Conservation (phyloP, 1,284 basidiomycete species). For the Heterobasidion parviporum region DNA sequence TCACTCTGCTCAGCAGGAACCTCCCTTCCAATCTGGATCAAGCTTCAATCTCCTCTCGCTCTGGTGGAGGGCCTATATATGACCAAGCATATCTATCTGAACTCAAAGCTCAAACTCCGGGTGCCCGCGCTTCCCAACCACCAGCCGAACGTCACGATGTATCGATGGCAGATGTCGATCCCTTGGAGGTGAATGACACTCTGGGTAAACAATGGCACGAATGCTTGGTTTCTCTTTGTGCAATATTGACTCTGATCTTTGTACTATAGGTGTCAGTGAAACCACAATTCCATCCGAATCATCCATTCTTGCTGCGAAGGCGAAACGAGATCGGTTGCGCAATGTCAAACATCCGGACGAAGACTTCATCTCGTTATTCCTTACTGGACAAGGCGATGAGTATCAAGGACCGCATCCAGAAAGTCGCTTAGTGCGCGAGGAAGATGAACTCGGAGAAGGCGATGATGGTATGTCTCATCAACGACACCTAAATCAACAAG, state of each 20-base stretch:
- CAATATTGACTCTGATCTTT: slow-evolving; percentile 2
- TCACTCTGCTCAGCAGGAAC: slow-evolving; percentile 14
- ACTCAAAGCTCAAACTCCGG: slow-evolving; percentile 75
- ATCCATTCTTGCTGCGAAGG: slow-evolving; percentile 71
- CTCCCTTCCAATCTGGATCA: slow-evolving; percentile 40
- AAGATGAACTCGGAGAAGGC: slow-evolving; percentile 88
- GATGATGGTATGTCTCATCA: slow-evolving; percentile 66
- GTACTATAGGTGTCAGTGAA: slow-evolving; percentile 19
- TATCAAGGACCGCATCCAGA: slow-evolving; percentile 81
- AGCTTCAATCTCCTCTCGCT: slow-evolving; percentile 38
- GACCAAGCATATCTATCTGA: slow-evolving; percentile 73
- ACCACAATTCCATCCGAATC: slow-evolving; percentile 68
- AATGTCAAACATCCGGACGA: slow-evolving; percentile 26
- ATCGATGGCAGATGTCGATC: slow-evolving; percentile 39
- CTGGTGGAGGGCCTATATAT: slow-evolving; percentile 51
- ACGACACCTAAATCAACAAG: slow-evolving; percentile 6
- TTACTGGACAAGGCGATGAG: slow-evolving; percentile 44
- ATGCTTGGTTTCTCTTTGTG: background rate
- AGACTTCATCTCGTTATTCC: slow-evolving; percentile 80
- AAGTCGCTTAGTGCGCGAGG: slow-evolving; percentile 82
- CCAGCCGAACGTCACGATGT: slow-evolving; percentile 33
- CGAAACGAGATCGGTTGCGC: slow-evolving; percentile 63
- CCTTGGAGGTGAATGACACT: slow-evolving; percentile 6
- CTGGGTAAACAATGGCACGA: slow-evolving; percentile 4
- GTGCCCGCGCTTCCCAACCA: slow-evolving; percentile 38